phyloP scores from a whole-genome alignment of 805 yeast species.

The Naumovozyma baii region DNA sequence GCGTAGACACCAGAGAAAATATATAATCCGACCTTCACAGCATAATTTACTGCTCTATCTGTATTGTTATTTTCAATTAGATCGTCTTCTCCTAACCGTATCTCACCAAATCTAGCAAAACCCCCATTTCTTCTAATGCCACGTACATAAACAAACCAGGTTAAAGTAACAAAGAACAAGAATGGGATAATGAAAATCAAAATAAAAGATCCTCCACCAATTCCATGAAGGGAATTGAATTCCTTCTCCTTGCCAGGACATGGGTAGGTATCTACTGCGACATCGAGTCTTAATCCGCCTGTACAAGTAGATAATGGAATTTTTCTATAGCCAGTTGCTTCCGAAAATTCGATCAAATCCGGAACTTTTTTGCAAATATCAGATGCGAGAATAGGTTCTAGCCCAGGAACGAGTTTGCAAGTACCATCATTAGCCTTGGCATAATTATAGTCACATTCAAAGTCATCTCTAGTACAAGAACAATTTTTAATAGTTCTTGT shows the following conservation, averaged over 20 bases:
- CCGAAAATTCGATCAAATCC: conserved; percentile 58
- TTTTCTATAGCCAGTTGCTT: conserved; percentile 87
- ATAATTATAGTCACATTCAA: conserved; percentile 88
- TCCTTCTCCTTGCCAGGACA: conserved; percentile 83
- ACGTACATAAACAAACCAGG: conserved; percentile 68
- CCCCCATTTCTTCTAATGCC: conserved; percentile 77
- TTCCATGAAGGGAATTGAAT: conserved; percentile 43
- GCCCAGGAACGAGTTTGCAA: conserved; percentile 74
- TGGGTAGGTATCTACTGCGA: conserved; percentile 45
- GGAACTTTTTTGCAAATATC: conserved; percentile 47
- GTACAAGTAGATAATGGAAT: conserved; percentile 78
- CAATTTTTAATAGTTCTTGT: conserved; percentile 55
- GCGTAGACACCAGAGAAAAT: conserved; percentile 33
- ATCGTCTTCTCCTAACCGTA: conserved; percentile 69
- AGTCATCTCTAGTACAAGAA: conserved; percentile 76
- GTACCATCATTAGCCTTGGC: conserved; percentile 65
- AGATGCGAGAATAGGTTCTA: conserved; percentile 53
- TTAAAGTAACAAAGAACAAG: conserved; percentile 38
- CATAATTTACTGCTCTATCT: conserved; percentile 48
- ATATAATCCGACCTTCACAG: conserved; percentile 50
- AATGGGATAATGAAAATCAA: conserved; percentile 51
- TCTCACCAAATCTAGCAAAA: conserved; percentile 70
- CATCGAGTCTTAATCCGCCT: conserved; percentile 69
- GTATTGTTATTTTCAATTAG: conserved; percentile 52
- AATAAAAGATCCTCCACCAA: conserved; percentile 46